phyloP scores from a whole-genome alignment of 2,329 filamentous ascomycete species.

The Colletotrichum phormii region DNA sequence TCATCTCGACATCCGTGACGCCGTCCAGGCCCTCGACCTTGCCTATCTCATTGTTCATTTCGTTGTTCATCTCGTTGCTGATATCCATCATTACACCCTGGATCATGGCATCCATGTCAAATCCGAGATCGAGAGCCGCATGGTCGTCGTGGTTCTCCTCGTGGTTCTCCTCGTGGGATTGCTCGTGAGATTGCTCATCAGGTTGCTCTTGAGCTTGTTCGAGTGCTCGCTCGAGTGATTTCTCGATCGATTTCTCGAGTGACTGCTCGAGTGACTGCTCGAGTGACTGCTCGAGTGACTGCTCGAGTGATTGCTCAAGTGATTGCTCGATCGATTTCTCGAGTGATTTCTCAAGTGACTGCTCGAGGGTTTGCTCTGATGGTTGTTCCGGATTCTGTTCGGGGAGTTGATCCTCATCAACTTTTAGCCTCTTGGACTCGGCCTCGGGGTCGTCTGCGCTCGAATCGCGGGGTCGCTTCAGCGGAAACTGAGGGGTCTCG shows the following conservation, averaged over 20 bases:
- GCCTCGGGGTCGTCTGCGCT: conserved; percentile 44
- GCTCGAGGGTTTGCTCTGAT: background rate
- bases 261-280: background rate
- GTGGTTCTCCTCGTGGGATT: conserved; percentile 33
- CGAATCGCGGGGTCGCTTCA: conserved; percentile 52
- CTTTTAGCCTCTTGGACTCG: conserved; percentile 45
- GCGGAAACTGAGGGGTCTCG: conserved; percentile 49
- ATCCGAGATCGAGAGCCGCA: conserved; percentile 41
- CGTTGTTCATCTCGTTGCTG: conserved; percentile 21
- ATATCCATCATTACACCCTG: conserved; percentile 45
- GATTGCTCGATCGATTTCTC: background rate
- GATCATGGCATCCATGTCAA: conserved; percentile 41
- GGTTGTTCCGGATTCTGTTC: background rate
- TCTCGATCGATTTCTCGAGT: too few relatives aligned
- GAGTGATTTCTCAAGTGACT: background rate
- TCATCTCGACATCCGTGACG: conserved; percentile 42
- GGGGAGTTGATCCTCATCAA: conserved; percentile 18
- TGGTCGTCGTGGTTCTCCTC: conserved; percentile 41
- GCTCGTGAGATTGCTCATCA: background rate
- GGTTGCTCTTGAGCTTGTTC: too few relatives aligned
- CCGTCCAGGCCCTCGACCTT: conserved; percentile 43
- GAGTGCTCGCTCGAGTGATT: too few relatives aligned
- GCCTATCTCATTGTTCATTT: conserved; percentile 15
- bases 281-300: background rate
- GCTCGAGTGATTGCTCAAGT: background rate